A percentile compares a stretch with the other conserved stretches of the same genome.
Conservation (phyloP, 306 rosid species). For the Rosa chinensis region DNA sequence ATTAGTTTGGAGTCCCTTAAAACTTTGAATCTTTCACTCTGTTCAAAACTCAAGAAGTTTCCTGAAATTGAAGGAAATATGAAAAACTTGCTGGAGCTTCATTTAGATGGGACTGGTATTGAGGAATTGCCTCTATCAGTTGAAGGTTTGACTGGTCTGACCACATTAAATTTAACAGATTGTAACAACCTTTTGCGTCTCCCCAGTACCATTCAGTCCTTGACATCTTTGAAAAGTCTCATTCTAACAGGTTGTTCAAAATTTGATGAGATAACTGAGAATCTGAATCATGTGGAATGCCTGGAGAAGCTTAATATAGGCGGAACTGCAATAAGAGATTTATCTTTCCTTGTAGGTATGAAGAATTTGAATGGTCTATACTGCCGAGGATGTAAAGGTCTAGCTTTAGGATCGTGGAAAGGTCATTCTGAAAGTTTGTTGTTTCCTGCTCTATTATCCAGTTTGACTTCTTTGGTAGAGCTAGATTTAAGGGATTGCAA, state of each 20-base stretch:
- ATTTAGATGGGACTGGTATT: neutral
- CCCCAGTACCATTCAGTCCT: neutral
- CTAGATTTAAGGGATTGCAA: constrained; percentile 19
- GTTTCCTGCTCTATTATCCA: neutral
- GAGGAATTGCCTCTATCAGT: neutral
- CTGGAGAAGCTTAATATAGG: constrained; percentile 13
- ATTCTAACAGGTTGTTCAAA: constrained; percentile 19
- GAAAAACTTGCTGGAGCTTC: neutral
- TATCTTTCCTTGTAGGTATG: constrained; percentile 9
- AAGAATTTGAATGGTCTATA: neutral
- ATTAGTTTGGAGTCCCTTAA: neutral
- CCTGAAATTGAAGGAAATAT: neutral
- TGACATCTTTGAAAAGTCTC: constrained; percentile 17
- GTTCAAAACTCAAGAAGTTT: neutral
- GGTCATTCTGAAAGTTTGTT: neutral
- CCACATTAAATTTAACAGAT: neutral
- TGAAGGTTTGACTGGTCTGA: neutral
- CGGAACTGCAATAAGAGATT: constrained; percentile 16
- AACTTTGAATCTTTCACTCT: neutral
- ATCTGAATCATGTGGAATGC: neutral
- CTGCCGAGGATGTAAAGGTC: neutral
- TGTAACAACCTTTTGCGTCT: constrained; percentile 4
- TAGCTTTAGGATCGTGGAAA: too few relatives aligned
- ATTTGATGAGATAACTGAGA: neutral
- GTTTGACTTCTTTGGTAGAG: neutral